Evolutionary conservation across 345 rosid genomes (phyloP).

Genomic region (Melastoma malabathricum): DNA sequence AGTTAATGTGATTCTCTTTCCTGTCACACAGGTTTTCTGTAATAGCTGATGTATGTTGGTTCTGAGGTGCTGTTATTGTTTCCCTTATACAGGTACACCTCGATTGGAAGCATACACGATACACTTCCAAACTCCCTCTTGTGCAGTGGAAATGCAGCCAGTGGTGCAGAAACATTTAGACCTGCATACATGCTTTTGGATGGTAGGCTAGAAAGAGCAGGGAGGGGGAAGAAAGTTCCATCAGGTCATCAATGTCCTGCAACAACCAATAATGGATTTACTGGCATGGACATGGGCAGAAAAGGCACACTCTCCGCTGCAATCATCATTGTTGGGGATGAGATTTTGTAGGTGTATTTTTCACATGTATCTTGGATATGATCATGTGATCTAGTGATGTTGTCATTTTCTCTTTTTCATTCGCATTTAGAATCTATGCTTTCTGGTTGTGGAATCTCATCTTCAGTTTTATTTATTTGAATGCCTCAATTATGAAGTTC

Average conservation of each 20-base stretch:
- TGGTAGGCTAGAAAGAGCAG: slow-evolving; percentile 98
- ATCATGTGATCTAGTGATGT: neutral
- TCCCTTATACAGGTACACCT: slow-evolving; percentile 55
- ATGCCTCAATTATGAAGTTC: slow-evolving; percentile 19
- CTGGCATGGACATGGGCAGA: slow-evolving; percentile 20
- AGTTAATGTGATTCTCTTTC: slow-evolving; percentile 3
- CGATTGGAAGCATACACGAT: slow-evolving; percentile 90
- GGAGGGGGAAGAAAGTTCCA: slow-evolving; percentile 56
- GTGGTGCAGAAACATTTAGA: slow-evolving; percentile 46
- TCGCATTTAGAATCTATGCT: neutral
- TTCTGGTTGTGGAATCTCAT: too few relatives aligned
- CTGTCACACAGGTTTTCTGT: too few relatives aligned
- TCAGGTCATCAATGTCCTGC: slow-evolving; percentile 10
- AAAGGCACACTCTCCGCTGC: slow-evolving; percentile 47
- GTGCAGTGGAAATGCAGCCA: slow-evolving; percentile 26
- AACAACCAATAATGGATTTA: slow-evolving; percentile 23
- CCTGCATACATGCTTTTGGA: slow-evolving; percentile 96
- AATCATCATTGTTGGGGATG: slow-evolving; percentile 80
- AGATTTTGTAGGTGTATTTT: slow-evolving; percentile 85
- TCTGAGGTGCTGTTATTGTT: neutral
- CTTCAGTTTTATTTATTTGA: neutral
- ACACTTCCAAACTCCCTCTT: slow-evolving; percentile 81
- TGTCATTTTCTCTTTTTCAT: too few relatives aligned
- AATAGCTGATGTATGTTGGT: neutral
- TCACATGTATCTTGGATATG: neutral